Conservation (phyloP, 106 monocot genomes). For the Acanthochlamys bracteata region DNA sequence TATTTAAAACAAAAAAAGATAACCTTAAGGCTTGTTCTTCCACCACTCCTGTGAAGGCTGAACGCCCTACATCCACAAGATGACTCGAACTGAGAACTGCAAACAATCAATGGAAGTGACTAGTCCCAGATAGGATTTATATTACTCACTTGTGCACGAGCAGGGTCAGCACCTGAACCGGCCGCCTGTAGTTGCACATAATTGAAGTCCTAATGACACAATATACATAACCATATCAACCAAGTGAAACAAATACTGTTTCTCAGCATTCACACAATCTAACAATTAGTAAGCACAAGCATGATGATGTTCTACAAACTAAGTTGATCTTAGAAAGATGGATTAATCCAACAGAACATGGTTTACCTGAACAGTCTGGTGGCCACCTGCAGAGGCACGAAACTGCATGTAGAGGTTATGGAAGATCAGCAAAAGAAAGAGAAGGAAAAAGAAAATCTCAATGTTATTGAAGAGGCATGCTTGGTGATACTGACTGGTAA, state of each 20-base stretch:
- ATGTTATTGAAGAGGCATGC: not conserved
- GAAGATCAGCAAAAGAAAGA: not conserved
- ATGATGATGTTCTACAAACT: no score
- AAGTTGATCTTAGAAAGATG: not conserved
- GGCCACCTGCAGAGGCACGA: slow-evolving; percentile 37
- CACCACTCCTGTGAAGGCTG: slow-evolving; percentile 77
- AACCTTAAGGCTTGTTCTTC: slow-evolving; percentile 85
- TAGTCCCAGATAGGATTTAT: not conserved
- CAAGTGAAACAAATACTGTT: no score
- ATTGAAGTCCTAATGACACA: no score
- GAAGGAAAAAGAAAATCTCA: not conserved
- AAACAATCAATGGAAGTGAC: not conserved
- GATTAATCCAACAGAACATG: not conserved
- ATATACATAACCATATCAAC: no score
- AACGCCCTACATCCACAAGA: slow-evolving; percentile 36
- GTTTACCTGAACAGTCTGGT: slow-evolving; percentile 62
- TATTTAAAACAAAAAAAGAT: not conserved
- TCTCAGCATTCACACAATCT: no score
- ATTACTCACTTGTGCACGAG: no score
- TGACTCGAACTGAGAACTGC: not conserved
- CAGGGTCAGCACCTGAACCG: no score
- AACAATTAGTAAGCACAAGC: no score
- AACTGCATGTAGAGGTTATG: slow-evolving; percentile 21
- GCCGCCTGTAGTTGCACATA: no score
- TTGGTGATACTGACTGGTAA: slow-evolving; percentile 26